Evolutionary conservation across 169 alveolate genomes (phyloP).

Genomic region (Plasmodium fragile): DNA sequence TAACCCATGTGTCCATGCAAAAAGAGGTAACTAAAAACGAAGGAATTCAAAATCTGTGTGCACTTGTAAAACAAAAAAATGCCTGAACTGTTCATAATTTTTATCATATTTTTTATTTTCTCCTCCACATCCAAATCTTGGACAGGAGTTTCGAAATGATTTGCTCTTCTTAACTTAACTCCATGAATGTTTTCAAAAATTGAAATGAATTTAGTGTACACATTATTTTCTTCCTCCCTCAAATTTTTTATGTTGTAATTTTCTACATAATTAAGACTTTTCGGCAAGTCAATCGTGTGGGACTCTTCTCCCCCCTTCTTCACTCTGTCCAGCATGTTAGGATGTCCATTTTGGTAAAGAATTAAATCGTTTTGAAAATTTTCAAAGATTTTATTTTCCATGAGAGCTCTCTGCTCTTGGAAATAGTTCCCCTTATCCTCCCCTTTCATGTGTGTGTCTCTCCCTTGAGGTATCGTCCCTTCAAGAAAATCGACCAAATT

Average conservation of each 20-base stretch:
- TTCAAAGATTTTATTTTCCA: conserved; percentile 70
- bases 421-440: background rate
- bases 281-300: conserved; percentile 38
- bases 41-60: conserved; percentile 70
- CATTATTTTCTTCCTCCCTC: conserved; percentile 46
- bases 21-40: conserved; percentile 57
- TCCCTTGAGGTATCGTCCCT: background rate
- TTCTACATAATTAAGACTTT: conserved; percentile 47
- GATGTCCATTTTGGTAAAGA: conserved; percentile 30
- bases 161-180: conserved; percentile 51
- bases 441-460: background rate
- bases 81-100: conserved; percentile 75
- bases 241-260: conserved; percentile 50
- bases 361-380: conserved; percentile 63
- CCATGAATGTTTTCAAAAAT: conserved; percentile 57
- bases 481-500: conserved; percentile 54
- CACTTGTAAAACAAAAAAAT: conserved; percentile 67
- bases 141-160: conserved; percentile 67
- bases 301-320: background rate
- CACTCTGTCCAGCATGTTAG: background rate
- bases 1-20: conserved; percentile 33
- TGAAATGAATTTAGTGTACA: conserved; percentile 13
- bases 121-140: conserved; percentile 51
- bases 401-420: conserved; percentile 28
- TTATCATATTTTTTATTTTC: conserved; percentile 40